Percentiles rank a stretch among this genome's conserved stretches.
Conservation (phyloP, 2,329 filamentous ascomycete genomes). For the Thermomyces lanuginosus region DNA sequence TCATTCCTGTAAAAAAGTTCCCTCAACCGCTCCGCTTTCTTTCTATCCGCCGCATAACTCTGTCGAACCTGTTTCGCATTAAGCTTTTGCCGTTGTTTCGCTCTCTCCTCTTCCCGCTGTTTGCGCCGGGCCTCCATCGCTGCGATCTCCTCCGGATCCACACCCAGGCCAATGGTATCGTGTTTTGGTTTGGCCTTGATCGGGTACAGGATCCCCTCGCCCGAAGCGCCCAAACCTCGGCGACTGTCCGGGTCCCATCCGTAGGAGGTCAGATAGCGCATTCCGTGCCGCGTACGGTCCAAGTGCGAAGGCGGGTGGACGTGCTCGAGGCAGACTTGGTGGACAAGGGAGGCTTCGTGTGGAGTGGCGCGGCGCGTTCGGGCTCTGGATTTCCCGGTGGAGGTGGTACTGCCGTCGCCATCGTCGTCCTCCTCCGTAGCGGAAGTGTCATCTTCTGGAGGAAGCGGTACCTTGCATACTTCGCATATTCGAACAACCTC, state of each 20-base stretch:
- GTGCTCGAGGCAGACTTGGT: conserved; percentile 41
- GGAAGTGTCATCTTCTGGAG: background rate
- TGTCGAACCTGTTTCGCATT: conserved; percentile 56
- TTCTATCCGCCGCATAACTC: conserved; percentile 45
- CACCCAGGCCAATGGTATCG: conserved; percentile 57
- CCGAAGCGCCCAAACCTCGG: conserved; percentile 51
- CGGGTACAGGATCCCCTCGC: conserved; percentile 59
- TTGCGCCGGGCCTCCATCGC: conserved; percentile 20
- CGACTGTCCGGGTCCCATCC: conserved; percentile 48
- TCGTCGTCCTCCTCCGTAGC: background rate
- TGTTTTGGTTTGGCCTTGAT: conserved; percentile 57
- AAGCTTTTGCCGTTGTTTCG: conserved; percentile 37
- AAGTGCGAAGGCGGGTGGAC: conserved; percentile 42
- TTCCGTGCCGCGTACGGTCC: conserved; percentile 39
- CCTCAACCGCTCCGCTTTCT: conserved; percentile 46
- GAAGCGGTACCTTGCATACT: conserved; percentile 44
- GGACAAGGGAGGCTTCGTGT: conserved; percentile 38
- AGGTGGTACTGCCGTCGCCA: conserved; percentile 11
- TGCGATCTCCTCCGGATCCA: conserved; percentile 13
- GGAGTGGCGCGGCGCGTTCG: conserved; percentile 6
- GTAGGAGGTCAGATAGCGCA: conserved; percentile 40
- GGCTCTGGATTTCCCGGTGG: conserved; percentile 5
- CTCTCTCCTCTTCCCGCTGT: conserved; percentile 26
- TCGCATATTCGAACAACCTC: conserved; percentile 31
- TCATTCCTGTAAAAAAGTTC: conserved; percentile 57